Percentiles rank a stretch among this genome's conserved stretches.
Conservation (phyloP, 2,329 filamentous ascomycete genomes). For the Ceratocystiopsis sp. region DNA sequence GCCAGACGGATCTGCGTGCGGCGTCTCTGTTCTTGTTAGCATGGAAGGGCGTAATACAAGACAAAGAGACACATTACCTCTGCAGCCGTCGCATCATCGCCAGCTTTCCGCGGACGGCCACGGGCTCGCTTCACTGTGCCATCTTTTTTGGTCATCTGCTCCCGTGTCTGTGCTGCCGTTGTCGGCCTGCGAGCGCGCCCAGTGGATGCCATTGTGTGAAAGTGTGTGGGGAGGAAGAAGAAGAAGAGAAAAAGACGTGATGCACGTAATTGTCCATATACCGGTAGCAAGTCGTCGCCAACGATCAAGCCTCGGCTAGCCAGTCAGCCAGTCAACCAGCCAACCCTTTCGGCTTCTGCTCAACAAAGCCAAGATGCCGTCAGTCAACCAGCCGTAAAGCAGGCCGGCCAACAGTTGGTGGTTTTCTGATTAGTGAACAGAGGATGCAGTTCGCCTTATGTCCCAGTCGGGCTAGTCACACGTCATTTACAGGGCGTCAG, state of each 20-base stretch:
- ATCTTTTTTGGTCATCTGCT: not conserved
- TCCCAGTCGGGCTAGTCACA: too few species aligned
- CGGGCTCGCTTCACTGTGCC: not conserved
- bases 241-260: too few species aligned
- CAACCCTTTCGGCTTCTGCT: not conserved
- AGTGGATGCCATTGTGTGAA: too few species aligned
- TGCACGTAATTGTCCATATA: too few species aligned
- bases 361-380: not conserved
- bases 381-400: too few species aligned
- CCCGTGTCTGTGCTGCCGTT: not conserved
- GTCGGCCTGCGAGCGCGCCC: not conserved
- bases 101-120: not conserved
- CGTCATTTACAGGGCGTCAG: too few species aligned
- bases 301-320: too few species aligned
- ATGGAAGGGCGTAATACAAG: not conserved
- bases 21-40: constrained; percentile 38
- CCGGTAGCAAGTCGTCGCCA: not conserved
- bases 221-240: too few species aligned
- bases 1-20: constrained; percentile 77
- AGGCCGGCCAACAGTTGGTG: not conserved
- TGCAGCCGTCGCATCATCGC: not conserved
- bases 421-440: not conserved
- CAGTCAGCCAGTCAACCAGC: too few species aligned
- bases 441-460: not conserved
- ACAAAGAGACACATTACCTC: not conserved